A percentile compares a stretch with the other conserved stretches of the same genome.
These are phyloP conservation scores for Penicillium sp. DNA, from an alignment of 2,329 filamentous ascomycete genomes.

Conservation along the genomic window DNA sequence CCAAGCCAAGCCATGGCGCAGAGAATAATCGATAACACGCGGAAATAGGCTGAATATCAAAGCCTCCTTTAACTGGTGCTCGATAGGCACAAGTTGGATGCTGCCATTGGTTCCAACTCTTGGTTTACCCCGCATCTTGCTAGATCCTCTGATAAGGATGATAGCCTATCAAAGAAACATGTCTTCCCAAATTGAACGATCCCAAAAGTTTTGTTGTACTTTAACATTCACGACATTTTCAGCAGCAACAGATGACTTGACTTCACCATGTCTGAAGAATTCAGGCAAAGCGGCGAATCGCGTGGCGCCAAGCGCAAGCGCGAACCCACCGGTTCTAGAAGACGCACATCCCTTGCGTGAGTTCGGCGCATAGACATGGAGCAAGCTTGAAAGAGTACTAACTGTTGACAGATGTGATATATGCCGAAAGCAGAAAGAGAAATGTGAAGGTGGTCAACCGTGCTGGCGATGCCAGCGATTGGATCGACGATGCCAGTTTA, in stretches of 20 bases:
- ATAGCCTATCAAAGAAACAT: not conserved
- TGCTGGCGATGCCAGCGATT: constrained; percentile 54
- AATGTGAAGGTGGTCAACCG: constrained; percentile 56
- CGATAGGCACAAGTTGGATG: not conserved
- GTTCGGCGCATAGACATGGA: constrained; percentile 1
- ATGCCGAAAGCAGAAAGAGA: constrained; percentile 56
- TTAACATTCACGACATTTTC: no score
- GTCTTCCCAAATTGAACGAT: not conserved
- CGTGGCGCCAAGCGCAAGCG: constrained; percentile 12
- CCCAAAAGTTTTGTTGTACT: not conserved
- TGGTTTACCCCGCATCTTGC: constrained; percentile 12
- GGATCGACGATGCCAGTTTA: constrained; percentile 50
- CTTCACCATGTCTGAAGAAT: constrained; percentile 5
- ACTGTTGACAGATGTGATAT: constrained; percentile 48
- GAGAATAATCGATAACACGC: not conserved
- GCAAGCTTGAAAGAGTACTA: no score
- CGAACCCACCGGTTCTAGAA: constrained; percentile 1
- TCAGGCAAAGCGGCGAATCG: not conserved
- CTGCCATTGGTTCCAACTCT: not conserved
- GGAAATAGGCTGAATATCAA: not conserved
- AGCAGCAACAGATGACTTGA: no score
- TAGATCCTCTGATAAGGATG: constrained; percentile 3
- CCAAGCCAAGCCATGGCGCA: not conserved
- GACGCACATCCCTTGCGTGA: constrained; percentile 16
- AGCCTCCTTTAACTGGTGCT: not conserved